Percentiles rank a stretch among this genome's conserved stretches.
phyloP scores from a whole-genome alignment of 169 alveolate species.

The Eimeria acervulina region DNA sequence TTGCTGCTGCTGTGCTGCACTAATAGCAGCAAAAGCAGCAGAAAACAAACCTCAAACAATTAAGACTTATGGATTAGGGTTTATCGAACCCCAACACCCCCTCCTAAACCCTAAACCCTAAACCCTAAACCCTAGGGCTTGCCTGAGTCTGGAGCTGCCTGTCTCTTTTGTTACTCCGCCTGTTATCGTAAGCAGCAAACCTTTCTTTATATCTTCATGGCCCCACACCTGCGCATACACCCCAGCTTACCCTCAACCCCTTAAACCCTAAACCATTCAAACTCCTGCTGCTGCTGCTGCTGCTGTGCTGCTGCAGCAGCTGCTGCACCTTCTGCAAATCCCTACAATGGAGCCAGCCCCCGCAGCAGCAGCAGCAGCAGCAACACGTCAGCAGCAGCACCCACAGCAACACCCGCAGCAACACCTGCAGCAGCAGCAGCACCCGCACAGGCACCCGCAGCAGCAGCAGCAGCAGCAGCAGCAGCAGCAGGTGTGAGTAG shows the following conservation, averaged over 20 bases:
- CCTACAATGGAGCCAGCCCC: no score
- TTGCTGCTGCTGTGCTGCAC: no score
- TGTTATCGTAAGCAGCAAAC: conserved; percentile 96
- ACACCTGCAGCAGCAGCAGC: no score
- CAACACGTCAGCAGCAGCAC: no score
- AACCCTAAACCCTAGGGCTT: conserved; percentile 39
- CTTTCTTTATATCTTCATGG: conserved; percentile 97
- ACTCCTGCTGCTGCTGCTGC: no score
- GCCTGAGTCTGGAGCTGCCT: conserved; percentile 92
- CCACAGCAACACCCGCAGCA: no score
- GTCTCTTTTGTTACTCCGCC: conserved; percentile 99
- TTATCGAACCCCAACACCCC: no score
- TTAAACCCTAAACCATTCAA: background rate
- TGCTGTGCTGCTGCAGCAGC: no score
- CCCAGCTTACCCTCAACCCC: background rate
- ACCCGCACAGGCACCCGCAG: background rate
- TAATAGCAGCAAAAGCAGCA: conserved; percentile 95
- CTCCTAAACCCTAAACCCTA: conserved; percentile 15
- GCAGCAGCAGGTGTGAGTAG: background rate
- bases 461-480: background rate
- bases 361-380: no score
- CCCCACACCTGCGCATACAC: conserved; percentile 93
- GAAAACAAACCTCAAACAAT: background rate
- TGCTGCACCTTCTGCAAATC: no score
- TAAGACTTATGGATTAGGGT: no score